Evolutionary conservation across 352 stramenopile species (phyloP).

Genomic region (Pythium folliculosum): DNA sequence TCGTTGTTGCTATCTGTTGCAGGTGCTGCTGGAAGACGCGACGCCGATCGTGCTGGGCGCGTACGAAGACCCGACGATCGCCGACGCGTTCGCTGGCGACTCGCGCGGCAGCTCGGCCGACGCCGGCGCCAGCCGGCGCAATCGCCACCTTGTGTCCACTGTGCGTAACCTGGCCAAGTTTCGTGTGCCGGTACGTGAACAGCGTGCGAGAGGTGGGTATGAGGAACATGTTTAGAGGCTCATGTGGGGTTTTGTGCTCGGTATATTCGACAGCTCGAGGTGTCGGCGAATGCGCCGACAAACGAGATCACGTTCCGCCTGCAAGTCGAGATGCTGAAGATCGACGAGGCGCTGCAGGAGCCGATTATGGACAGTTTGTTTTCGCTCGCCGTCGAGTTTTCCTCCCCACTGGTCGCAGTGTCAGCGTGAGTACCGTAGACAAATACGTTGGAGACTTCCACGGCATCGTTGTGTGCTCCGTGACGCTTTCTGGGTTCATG

Average conservation of each 20-base stretch:
- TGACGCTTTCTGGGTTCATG: background rate
- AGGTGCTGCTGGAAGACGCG: slow-evolving; percentile 54
- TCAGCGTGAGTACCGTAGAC: background rate
- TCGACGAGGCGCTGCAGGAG: slow-evolving; percentile 61
- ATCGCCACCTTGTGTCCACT: slow-evolving; percentile 56
- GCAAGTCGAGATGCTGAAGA: slow-evolving; percentile 64
- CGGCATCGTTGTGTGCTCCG: background rate
- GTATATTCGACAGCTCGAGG: slow-evolving; percentile 8
- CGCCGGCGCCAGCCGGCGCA: slow-evolving; percentile 29
- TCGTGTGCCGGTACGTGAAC: slow-evolving; percentile 11
- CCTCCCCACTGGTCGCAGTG: background rate
- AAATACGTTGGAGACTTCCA: background rate
- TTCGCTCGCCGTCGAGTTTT: slow-evolving; percentile 53
- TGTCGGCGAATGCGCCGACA: background rate
- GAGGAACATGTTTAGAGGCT: background rate
- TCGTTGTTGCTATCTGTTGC: background rate
- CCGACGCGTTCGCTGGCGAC: slow-evolving; percentile 59
- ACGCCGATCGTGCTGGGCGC: slow-evolving; percentile 67
- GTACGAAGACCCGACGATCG: slow-evolving; percentile 85
- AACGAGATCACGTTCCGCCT: slow-evolving; percentile 44
- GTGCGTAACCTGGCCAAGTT: slow-evolving; percentile 29
- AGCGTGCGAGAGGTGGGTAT: background rate
- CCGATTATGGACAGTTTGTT: slow-evolving; percentile 57
- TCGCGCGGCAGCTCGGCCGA: slow-evolving; percentile 11
- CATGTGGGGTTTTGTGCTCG: slow-evolving; percentile 2